Evolutionary conservation across 2,329 filamentous ascomycete genomes (phyloP), one percentile per base, ranked within the genome.

Genomic region (Coleophoma crateriformis): DNA sequence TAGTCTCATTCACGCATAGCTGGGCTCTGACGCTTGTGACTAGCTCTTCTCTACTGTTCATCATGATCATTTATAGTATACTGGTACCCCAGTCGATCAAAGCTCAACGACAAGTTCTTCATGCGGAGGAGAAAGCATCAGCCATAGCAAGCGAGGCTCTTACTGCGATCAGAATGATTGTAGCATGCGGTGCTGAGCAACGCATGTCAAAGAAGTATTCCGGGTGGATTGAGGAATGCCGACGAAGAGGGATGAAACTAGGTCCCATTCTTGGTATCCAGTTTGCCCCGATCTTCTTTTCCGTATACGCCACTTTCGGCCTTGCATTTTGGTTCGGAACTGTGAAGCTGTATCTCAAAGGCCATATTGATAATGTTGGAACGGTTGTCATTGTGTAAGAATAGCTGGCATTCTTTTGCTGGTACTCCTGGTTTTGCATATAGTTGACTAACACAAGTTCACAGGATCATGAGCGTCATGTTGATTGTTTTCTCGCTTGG

Each of bases 111-210:
- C 15, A 71, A 64, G 63, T 78, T 33, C 58, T 67, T 7, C 64
- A 68, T 46, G 71, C 81, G 15, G 81, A 85, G 55, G 74, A 71
- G 1, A 80, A 77, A 57, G 78, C 81, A 1, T 74, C 75, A 1
- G 74, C 79, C 3, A 70, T 85, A 3, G 82, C 82, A 1, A 81
- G 79, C 49, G 82, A 86, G 62, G 71, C 79, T 2, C 73, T 86
- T 55, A 68, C 73, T 1, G 77, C 76, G 45, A 78, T 85, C 34
- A 71, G 80, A 7, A 85, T 84, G 72, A 71, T 86, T 33, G 72
- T 77, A 35, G 82, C 82, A 0, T 85, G 80, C 57, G 80, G 81
- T 34, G 82, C 82, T 12, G 78, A 85, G 60, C 60, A 66, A 13
- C 74, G 77, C 6, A 73, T 84, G 49, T 67, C 71, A 0, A 65